These are phyloP conservation scores for Breviolum minutum DNA, from an alignment of 73 alveolate genomes.

Conservation along the genomic window DNA sequence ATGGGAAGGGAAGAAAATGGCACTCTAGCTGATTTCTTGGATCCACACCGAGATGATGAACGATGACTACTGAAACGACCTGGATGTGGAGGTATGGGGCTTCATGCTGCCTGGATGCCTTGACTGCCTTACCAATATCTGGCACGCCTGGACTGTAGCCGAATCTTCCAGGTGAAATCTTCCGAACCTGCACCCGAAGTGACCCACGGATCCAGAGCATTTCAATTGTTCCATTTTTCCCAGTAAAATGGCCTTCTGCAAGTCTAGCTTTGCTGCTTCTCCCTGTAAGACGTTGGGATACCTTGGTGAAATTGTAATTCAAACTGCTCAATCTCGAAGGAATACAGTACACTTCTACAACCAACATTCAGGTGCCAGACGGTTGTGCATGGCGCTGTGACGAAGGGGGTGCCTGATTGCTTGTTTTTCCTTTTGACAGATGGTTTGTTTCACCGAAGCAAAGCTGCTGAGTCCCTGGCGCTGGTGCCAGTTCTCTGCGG, in stretches of 20 bases:
- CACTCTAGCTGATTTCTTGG: neutral
- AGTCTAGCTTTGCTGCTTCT: conserved; percentile 6
- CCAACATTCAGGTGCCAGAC: neutral
- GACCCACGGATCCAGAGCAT: too few species aligned
- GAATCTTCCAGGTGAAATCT: conserved; percentile 30
- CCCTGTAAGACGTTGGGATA: conserved; percentile 42
- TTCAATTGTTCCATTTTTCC: neutral
- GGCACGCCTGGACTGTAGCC: conserved; percentile 30
- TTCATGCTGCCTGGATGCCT: too few species aligned
- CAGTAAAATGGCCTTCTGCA: conserved; percentile 14
- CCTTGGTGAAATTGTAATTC: neutral
- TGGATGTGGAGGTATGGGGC: neutral
- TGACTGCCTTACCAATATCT: too few species aligned
- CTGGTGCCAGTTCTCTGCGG: conserved; percentile 34
- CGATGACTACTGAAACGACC: conserved; percentile 37
- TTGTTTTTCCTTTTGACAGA: neutral
- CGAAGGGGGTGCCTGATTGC: conserved; percentile 27
- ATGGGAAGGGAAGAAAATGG: neutral
- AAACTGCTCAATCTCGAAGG: too few species aligned
- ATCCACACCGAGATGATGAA: conserved; percentile 27
- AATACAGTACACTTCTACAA: too few species aligned
- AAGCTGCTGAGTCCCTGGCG: neutral
- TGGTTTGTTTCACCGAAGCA: neutral
- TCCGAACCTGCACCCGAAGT: neutral
- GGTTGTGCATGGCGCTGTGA: conserved; percentile 19